Base-by-base conservation (phyloP, 805 yeast species). In the Wickerhamomyces hampshirensis region DNA sequence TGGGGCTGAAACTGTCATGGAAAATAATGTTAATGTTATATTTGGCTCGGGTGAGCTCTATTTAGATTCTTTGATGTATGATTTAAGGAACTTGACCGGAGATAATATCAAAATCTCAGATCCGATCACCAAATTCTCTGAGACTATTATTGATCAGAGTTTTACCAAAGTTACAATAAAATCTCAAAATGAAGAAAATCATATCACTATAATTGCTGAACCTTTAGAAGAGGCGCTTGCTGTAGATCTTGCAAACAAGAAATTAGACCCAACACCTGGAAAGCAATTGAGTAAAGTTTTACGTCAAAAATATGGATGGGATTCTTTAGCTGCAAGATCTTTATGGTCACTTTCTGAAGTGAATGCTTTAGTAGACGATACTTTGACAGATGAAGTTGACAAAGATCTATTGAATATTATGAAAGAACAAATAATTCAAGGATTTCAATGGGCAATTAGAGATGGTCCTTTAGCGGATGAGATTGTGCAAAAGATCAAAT, bases 391-490 rank as follows among this genome's bases (percentile, higher is more conserved):
- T 19, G 93, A 84, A 39, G 80, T 81, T 2, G 84, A 85, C 50
- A 77, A 77, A 51, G 60, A 61, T 18, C 35, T 61, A 9, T 48
- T 84, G 23, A 40, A 49, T 1, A 35, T 61, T 0, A 65, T 73
- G 19, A 79, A 75, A 42, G 78, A 73, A 6, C 65, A 76, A 2
- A 70, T 89, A 1, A 60, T 65, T 2, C 81, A 80, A 46, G 98
- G 98, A 0, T 93, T 91, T 60, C 71, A 73, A 48, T 84, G 95
- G 93, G 81, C 83, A 3, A 68, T 75, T 0, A 68, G 76, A 38
- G 95, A 85, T 50, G 98, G 98, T 0, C 98, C 99, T 0, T 63
- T 93, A n/a, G 78, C 94, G 43, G 95, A 84, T 42, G 96, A 87
- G 53, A 80, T 84, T 0, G 67, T 93, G 6, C 63, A 84, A 35